These are phyloP conservation scores for Sporothrix protearum DNA, from an alignment of 2,329 filamentous ascomycete genomes.

Conservation along the genomic window DNA sequence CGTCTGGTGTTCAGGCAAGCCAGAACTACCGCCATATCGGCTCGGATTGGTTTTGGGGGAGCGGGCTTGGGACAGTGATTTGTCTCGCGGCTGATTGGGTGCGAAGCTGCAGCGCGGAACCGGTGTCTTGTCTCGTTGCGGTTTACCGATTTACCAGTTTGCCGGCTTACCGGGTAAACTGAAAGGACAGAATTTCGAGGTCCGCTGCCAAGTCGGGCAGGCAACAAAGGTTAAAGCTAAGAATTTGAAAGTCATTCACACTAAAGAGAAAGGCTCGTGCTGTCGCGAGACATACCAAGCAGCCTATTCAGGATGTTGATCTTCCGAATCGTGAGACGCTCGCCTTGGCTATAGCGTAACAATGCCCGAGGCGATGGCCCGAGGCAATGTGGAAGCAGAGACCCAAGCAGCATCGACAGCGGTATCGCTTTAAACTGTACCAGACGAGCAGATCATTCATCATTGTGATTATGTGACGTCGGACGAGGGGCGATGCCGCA, in stretches of 20 bases:
- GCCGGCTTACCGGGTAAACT: too few species aligned
- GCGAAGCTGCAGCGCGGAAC: background rate
- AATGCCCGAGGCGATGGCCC: background rate
- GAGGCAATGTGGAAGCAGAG: background rate
- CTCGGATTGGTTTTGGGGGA: background rate
- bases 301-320: background rate
- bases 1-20: background rate
- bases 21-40: background rate
- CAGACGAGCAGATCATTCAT: conserved; percentile 2
- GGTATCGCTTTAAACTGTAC: background rate
- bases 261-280: background rate
- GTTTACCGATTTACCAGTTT: too few species aligned
- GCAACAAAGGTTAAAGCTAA: background rate
- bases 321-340: background rate
- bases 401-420: background rate
- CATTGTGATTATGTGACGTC: background rate
- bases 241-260: background rate
- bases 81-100: background rate
- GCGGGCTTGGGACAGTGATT: background rate
- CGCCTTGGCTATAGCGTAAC: background rate
- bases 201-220: background rate
- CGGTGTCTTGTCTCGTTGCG: background rate
- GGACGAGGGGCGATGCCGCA: too few species aligned
- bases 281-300: background rate
- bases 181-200: background rate